Conservation (phyloP, 768 basidiomycete species). For the Russula sp. region DNA sequence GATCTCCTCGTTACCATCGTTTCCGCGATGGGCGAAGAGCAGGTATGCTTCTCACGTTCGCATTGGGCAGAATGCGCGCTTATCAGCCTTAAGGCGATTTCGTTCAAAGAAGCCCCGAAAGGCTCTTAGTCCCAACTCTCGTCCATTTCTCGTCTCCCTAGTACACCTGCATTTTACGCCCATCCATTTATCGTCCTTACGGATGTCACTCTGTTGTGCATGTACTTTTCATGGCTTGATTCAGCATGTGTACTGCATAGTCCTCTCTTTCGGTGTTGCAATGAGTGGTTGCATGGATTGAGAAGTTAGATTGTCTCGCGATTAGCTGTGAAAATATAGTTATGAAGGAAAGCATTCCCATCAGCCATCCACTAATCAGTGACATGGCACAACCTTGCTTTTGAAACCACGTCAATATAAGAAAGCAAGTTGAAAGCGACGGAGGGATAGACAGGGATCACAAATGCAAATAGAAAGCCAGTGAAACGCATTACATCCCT, state of each 20-base stretch:
- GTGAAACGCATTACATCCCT: slow-evolving; percentile 5
- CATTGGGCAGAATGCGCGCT: neutral
- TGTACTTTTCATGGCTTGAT: slow-evolving; percentile 26
- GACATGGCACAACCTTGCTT: neutral
- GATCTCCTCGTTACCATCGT: slow-evolving; percentile 84
- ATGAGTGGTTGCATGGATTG: slow-evolving; percentile 14
- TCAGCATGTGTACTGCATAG: slow-evolving; percentile 25
- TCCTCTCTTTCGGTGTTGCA: slow-evolving; percentile 21
- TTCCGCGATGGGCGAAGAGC: slow-evolving; percentile 90
- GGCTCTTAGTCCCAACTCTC: slow-evolving; percentile 30
- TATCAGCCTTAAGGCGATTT: slow-evolving; percentile 52
- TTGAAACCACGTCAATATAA: neutral
- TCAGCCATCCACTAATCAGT: neutral
- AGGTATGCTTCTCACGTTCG: slow-evolving; percentile 36
- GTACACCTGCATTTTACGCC: slow-evolving; percentile 21
- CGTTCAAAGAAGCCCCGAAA: slow-evolving; percentile 86
- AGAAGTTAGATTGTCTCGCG: slow-evolving; percentile 20
- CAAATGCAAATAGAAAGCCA: slow-evolving; percentile 2
- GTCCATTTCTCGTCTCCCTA: slow-evolving; percentile 9
- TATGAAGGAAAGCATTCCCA: slow-evolving; percentile 2
- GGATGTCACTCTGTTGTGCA: slow-evolving; percentile 23
- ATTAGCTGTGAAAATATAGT: slow-evolving; percentile 22
- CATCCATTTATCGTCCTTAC: slow-evolving; percentile 23
- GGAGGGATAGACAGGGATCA: slow-evolving; percentile 6
- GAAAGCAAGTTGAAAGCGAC: slow-evolving; percentile 17